Evolutionary conservation across 2,329 filamentous ascomycete species (phyloP), one percentile per base, ranked within the genome.

Genomic region (Aspergillaceae sp.): DNA sequence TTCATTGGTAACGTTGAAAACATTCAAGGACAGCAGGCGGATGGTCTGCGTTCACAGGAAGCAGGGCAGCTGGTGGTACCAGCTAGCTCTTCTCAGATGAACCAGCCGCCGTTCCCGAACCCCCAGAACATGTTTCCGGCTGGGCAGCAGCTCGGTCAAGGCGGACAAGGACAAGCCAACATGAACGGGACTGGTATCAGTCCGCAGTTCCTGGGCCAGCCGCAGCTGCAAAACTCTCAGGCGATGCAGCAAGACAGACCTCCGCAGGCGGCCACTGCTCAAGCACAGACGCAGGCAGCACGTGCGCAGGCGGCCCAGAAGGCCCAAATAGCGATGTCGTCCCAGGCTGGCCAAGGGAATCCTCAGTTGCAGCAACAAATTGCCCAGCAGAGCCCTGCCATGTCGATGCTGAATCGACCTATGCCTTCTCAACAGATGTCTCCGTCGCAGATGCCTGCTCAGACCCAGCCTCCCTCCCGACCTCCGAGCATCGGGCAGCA

Each of bases 41-140:
- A 80, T 51, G 79, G 77, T n/a, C 62, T 81, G 52, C 76, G 78
- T 44, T 74, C 75, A 10, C 77, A 80, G 55, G 76, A 82, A 60
- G 75, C 75, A 42, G 80, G 80, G 6, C 77, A 80, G 51, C 67
- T 77, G 37, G 79, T 82, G n/a, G 80, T 83, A 3, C 80, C 80
- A 7, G 80, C 78, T 5, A 83, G 78, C 61, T 78, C 76, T 55
- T 76, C 76, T 44, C 70, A 72, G 49, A 74, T 72, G 53, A 63
- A 65, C 40, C 66, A 68, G 40, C 58, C 60, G 19, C 63, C 63
- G n/a, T 68, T 69, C 48, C 55, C 66, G 32, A 63, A 63, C 4
- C 65, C 68, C 43, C 65, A 68, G 48, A 68, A 71, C 51, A 64
- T 71, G 59, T 62, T 70, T 35, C 58, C 61, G 43, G 55, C 63